Percentiles rank a stretch among this genome's conserved stretches.
These are phyloP conservation scores for Chloroidium sp. DNA, from an alignment of 163 green algal species.

Conservation along the genomic window DNA sequence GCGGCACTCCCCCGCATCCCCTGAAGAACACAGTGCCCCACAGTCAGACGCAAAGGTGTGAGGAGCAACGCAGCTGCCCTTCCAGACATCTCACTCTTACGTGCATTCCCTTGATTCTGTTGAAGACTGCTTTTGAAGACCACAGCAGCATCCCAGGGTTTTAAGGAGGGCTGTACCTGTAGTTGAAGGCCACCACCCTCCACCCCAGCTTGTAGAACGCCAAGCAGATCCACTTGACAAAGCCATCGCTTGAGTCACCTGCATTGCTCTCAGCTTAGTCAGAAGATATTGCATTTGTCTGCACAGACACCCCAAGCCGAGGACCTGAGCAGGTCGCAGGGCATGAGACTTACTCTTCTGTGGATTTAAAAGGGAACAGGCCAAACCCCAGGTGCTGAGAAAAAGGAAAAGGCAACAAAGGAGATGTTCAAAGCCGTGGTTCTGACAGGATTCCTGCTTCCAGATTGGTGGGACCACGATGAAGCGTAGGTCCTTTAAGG, in stretches of 20 bases:
- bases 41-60: neutral
- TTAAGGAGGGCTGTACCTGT: constrained; percentile 3
- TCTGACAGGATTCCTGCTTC: neutral
- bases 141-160: neutral
- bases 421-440: neutral
- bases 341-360: neutral
- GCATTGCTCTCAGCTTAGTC: neutral
- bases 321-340: neutral
- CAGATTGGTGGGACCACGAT: neutral
- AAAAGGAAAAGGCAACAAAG: neutral
- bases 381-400: neutral
- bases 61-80: too few relatives aligned
- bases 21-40: neutral
- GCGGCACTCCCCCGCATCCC: constrained; percentile 24
- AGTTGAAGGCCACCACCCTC: constrained; percentile 6
- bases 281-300: neutral
- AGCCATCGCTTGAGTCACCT: constrained; percentile 4
- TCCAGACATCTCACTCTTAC: neutral
- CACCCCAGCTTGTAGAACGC: neutral
- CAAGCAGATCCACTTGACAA: constrained; percentile 8
- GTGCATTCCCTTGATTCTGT: neutral
- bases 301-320: neutral
- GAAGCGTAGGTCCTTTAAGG: neutral
- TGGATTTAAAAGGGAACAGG: neutral
- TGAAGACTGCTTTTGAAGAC: neutral